Base-by-base conservation (phyloP, 257 asterid genomes). In the Nicotiana benthamiana region DNA sequence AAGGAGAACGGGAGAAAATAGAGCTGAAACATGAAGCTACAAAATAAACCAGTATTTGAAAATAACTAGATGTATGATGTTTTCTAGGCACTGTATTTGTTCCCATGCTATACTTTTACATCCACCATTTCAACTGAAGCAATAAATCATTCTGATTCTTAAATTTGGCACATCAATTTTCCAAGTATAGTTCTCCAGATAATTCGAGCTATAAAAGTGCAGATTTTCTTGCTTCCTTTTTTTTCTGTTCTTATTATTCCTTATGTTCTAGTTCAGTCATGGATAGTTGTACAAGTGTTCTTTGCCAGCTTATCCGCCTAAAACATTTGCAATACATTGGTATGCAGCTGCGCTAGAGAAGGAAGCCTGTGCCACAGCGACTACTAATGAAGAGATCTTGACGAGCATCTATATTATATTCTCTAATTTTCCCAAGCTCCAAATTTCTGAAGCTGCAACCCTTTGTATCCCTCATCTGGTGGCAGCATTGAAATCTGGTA, bases 341-440 rank as follows among this genome's bases (percentile, higher is more conserved):
- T 84, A 28, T 86, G 92, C 95, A 94, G 98, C 89, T 82, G 93
- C 95, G 32, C 83, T 94, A 80, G 98, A 94, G 91, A 94, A 88
- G 82, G 95, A 91, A 77, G 52, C 84, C 64, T 82, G 86, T 89
- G 85, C 96, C 75, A 81, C 90, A 40, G 86, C 90, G 75, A 84
- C 91, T 36, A 87, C 83, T 56, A 92, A 82, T 66, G 98, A 91
- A 86, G 95, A 92, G 87, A 89, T 91, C 80, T 84, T 94, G 85
- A 89, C 79, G 86, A 90, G 97, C 27, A 86, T 94, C 78, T 87
- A 87, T 12, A 92, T 88, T 60, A 88, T 94, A 26, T 89, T 94
- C 22, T 78, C 95, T 87, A 92, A 91, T 82, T 94, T 94, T 77
- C 95, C 83, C 13, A 94, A 94, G 92, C 93, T 78, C 84, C 93